phyloP scores from a whole-genome alignment of 192 early-diverging fungal species.

The Linnemannia schmuckeri region DNA sequence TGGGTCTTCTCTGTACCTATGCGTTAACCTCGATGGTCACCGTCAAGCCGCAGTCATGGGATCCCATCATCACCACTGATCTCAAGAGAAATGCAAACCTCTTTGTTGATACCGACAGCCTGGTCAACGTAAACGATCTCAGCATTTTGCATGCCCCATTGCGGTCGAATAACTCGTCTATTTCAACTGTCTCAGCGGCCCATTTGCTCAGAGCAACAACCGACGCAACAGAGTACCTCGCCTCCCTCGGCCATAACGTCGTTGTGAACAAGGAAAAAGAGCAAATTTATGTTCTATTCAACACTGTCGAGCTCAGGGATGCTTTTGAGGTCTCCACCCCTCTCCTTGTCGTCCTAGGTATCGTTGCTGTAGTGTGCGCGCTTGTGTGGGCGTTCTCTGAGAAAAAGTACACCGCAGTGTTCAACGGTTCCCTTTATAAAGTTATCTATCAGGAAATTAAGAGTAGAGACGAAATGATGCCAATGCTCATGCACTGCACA shows the following conservation, averaged over 20 bases:
- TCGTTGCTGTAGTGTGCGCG: background rate
- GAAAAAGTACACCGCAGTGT: background rate
- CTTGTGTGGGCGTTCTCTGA: background rate
- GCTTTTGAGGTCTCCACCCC: conserved; percentile 8
- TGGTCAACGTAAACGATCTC: background rate
- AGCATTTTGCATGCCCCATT: background rate
- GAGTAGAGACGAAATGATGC: background rate
- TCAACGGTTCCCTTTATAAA: conserved; percentile 8
- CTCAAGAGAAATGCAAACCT: background rate
- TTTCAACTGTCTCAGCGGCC: background rate
- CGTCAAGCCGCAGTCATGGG: conserved; percentile 3
- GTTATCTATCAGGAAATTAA: background rate
- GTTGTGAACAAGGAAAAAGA: background rate
- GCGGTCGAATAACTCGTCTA: background rate
- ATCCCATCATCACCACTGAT: background rate
- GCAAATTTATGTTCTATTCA: background rate
- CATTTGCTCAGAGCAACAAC: background rate
- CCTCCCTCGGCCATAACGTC: background rate
- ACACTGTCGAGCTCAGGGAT: conserved; percentile 18
- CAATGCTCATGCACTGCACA: conserved; percentile 3
- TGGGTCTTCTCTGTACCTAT: conserved; percentile 15
- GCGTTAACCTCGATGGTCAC: background rate
- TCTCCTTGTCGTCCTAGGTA: background rate
- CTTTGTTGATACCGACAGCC: background rate
- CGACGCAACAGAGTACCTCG: background rate